These are phyloP conservation scores for Fusarium sp. DNA, from an alignment of 2,329 filamentous ascomycete genomes.

Conservation along the genomic window DNA sequence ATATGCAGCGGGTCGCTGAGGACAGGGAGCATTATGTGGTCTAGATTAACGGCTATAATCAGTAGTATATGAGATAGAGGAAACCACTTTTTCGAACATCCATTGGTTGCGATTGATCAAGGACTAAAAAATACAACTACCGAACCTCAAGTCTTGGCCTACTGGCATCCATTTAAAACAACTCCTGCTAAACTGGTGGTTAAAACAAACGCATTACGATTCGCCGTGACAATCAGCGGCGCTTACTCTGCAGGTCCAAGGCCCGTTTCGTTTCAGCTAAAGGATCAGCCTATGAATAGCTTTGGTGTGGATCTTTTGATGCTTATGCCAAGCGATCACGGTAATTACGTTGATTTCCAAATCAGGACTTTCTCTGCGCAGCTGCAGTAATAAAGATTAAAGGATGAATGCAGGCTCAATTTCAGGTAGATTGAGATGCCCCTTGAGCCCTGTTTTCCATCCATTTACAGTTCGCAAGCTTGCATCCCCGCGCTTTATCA, in stretches of 20 bases:
- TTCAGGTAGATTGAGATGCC: not conserved
- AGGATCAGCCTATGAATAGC: not conserved
- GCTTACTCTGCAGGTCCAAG: not conserved
- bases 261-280: not conserved
- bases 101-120: too few species aligned
- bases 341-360: not conserved
- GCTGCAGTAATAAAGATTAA: not conserved
- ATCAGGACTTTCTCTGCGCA: not conserved
- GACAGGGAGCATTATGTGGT: slow-evolving; percentile 15
- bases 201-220: not conserved
- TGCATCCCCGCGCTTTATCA: not conserved
- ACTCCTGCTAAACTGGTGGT: not conserved
- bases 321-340: not conserved
- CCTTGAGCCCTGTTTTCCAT: not conserved
- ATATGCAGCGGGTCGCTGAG: slow-evolving; percentile 8
- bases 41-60: not conserved
- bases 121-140: not conserved
- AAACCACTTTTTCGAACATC: too few species aligned
- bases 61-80: too few species aligned
- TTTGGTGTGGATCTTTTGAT: not conserved
- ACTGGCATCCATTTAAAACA: not conserved
- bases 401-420: not conserved
- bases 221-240: not conserved
- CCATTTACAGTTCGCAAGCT: not conserved
- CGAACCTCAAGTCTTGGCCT: not conserved